These are phyloP conservation scores for Coemansia sp. DNA, from an alignment of 192 early-diverging fungal species.

Conservation along the genomic window DNA sequence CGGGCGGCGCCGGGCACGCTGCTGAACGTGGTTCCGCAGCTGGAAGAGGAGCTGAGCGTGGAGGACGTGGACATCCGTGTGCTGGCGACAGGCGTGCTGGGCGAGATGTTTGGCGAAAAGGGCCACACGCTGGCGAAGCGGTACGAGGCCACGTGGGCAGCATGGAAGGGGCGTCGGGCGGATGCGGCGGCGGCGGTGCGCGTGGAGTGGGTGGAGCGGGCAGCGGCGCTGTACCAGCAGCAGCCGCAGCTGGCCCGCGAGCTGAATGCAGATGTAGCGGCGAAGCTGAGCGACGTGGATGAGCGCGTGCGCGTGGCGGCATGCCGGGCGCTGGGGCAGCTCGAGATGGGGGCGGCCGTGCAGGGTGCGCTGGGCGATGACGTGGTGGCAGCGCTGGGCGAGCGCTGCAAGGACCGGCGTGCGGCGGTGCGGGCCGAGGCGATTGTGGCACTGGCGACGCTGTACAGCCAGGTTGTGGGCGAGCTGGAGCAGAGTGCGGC, in stretches of 20 bases:
- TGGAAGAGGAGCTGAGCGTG: constrained; percentile 86
- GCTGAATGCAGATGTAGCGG: constrained; percentile 61
- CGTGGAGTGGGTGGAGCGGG: constrained; percentile 70
- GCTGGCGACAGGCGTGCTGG: constrained; percentile 74
- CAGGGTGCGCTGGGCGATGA: constrained; percentile 57
- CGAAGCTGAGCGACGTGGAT: constrained; percentile 85
- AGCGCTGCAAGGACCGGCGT: constrained; percentile 90
- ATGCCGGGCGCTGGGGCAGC: constrained; percentile 63
- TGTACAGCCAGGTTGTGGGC: constrained; percentile 72
- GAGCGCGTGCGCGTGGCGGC: constrained; percentile 83
- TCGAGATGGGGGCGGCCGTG: constrained; percentile 62
- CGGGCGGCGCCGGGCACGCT: constrained; percentile 70
- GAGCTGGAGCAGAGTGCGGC: constrained; percentile 69
- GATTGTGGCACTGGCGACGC: constrained; percentile 62
- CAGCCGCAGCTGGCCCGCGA: constrained; percentile 73
- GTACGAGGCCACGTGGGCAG: constrained; percentile 80
- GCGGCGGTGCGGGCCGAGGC: constrained; percentile 74
- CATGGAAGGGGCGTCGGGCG: constrained; percentile 74
- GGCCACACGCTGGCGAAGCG: constrained; percentile 64
- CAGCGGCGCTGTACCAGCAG: constrained; percentile 59
- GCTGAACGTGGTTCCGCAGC: constrained; percentile 87
- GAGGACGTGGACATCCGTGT: constrained; percentile 76
- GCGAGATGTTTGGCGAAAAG: constrained; percentile 85
- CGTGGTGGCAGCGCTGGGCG: constrained; percentile 60
- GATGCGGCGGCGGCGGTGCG: constrained; percentile 75